Evolutionary conservation across 2,329 filamentous ascomycete species (phyloP).

Genomic region (Exserohilum rostratum): DNA sequence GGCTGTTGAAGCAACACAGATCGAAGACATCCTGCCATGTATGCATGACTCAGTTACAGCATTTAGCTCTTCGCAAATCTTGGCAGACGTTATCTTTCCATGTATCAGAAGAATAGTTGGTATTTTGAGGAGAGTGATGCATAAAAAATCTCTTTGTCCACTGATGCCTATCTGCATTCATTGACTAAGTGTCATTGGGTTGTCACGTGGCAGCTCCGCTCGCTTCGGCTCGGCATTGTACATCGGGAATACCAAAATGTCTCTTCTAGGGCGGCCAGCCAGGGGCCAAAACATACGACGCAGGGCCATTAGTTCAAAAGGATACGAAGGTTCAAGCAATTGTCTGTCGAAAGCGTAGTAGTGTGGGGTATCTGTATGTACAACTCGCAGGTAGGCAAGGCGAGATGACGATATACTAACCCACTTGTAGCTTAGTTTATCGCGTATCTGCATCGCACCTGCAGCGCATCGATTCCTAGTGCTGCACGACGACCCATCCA

Average conservation of each 20-base stretch:
- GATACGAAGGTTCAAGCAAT: neutral
- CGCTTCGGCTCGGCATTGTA: neutral
- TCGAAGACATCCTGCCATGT: neutral
- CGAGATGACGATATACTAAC: conserved; percentile 7
- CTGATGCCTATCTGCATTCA: neutral
- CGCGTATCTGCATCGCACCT: conserved; percentile 13
- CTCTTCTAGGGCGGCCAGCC: neutral
- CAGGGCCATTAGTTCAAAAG: neutral
- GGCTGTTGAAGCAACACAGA: neutral
- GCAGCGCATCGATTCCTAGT: neutral
- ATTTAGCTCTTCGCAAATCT: neutral
- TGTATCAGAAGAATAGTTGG: neutral
- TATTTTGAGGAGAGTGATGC: neutral
- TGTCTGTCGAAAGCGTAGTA: neutral
- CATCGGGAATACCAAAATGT: neutral
- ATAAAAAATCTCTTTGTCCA: neutral
- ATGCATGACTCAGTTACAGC: neutral
- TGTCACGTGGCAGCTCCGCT: neutral
- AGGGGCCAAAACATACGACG: neutral
- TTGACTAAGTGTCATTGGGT: neutral
- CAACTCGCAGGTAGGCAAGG: neutral
- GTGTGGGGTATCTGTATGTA: neutral
- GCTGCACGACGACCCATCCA: conserved; percentile 2
- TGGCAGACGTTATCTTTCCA: neutral
- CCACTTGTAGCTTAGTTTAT: conserved; percentile 8